phyloP scores from a whole-genome alignment of 164 flowering plant genomes.

The Annona squamosa region DNA sequence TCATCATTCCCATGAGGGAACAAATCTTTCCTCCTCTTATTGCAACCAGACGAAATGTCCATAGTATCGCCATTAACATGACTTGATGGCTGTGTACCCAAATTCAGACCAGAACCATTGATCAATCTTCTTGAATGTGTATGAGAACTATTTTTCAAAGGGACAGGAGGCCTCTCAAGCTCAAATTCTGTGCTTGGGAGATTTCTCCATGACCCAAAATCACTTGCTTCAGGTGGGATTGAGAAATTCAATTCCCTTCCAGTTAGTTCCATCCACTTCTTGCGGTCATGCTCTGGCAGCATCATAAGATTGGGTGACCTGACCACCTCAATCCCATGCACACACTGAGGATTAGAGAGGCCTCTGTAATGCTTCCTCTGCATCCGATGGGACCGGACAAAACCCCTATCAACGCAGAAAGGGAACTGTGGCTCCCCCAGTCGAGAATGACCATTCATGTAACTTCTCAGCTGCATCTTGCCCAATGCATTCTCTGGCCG shows the following conservation, averaged over 20 bases:
- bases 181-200: conserved; percentile 75
- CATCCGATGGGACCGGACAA: conserved; percentile 90
- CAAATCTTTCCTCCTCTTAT: conserved; percentile 66
- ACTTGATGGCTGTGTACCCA: conserved; percentile 55
- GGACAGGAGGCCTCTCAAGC: conserved; percentile 58
- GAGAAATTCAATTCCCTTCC: conserved; percentile 72
- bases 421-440: conserved; percentile 91
- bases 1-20: conserved; percentile 54
- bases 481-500: conserved; percentile 88
- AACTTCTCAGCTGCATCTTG: conserved; percentile 87
- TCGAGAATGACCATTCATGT: conserved; percentile 95
- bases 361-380: conserved; percentile 90
- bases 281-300: conserved; percentile 58
- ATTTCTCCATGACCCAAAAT: conserved; percentile 77
- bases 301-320: conserved; percentile 49
- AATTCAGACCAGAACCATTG: conserved; percentile 63
- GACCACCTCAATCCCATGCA: conserved; percentile 82
- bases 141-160: conserved; percentile 33
- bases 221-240: conserved; percentile 81
- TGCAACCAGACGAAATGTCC: conserved; percentile 59
- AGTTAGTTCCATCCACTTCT: conserved; percentile 81
- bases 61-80: conserved; percentile 51
- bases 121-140: conserved; percentile 53
- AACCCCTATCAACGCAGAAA: conserved; percentile 78
- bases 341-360: conserved; percentile 90